A percentile compares a stretch with the other conserved stretches of the same genome.
phyloP scores from a whole-genome alignment of 73 alveolate species.

The Tetrahymena borealis region DNA sequence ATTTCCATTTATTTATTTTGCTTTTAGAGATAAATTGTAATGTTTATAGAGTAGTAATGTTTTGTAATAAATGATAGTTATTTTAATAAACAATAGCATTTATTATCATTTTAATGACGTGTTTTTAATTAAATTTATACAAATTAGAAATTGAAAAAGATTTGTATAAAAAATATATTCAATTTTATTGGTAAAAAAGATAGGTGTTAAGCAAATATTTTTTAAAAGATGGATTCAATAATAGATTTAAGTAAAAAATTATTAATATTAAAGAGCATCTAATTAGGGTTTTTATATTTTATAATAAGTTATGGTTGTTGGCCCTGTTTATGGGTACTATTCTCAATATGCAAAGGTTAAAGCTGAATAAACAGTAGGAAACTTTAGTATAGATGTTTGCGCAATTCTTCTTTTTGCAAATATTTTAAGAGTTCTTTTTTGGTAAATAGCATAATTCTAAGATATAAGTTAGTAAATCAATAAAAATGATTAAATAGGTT shows the following conservation, averaged over 20 bases:
- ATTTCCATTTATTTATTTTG: too few relatives aligned
- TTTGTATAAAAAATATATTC: too few relatives aligned
- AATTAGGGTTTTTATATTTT: background rate
- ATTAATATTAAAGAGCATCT: background rate
- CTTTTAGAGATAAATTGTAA: too few relatives aligned
- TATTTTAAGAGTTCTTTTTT: constrained; percentile 23
- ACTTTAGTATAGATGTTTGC: constrained; percentile 29
- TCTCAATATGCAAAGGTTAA: constrained; percentile 7
- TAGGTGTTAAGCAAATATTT: too few relatives aligned
- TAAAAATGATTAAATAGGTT: background rate
- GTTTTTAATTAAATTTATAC: too few relatives aligned
- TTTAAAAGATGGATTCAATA: background rate
- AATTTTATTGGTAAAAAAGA: too few relatives aligned
- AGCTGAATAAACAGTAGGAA: background rate
- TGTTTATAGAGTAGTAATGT: too few relatives aligned
- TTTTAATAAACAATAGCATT: too few relatives aligned
- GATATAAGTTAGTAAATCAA: background rate
- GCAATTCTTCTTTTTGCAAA: constrained; percentile 23
- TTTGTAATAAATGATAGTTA: too few relatives aligned
- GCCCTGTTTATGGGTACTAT: constrained; percentile 7
- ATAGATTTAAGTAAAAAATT: background rate
- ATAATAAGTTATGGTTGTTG: background rate
- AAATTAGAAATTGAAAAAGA: too few relatives aligned
- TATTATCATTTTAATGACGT: too few relatives aligned
- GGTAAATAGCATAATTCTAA: background rate